A percentile compares a stretch with the other conserved stretches of the same genome.
Evolutionary conservation across 495 filamentous ascomycete species (phyloP).

Genomic region (Xylaria curta): DNA sequence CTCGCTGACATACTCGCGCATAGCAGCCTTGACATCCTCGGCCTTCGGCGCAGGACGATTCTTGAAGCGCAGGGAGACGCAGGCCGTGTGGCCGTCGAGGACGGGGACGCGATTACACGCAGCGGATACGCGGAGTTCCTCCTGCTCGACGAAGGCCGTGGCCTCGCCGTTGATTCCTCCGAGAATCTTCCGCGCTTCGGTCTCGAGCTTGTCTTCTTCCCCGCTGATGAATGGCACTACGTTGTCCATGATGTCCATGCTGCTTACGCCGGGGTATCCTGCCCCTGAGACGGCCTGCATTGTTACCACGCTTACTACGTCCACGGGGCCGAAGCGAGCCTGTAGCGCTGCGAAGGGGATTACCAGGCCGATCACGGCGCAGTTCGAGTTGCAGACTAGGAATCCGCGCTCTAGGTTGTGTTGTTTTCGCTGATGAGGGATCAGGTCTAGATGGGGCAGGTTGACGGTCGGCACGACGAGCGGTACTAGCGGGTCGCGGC

Average conservation of each 20-base stretch:
- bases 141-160: constrained; percentile 70
- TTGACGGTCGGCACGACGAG: constrained; percentile 88
- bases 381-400: constrained; percentile 89
- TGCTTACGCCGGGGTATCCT: constrained; percentile 86
- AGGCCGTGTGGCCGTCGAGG: constrained; percentile 84
- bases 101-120: constrained; percentile 85
- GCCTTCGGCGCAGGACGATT: constrained; percentile 60
- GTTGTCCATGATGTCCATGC: constrained; percentile 77
- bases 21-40: constrained; percentile 70
- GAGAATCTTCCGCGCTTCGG: constrained; percentile 85
- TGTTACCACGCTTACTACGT: constrained; percentile 81
- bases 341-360: constrained; percentile 87
- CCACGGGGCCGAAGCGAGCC: constrained; percentile 74
- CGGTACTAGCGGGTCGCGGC: constrained; percentile 80
- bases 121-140: constrained; percentile 70
- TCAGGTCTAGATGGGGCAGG: constrained; percentile 75
- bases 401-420: constrained; percentile 76
- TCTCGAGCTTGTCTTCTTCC: constrained; percentile 88
- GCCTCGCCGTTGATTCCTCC: constrained; percentile 68
- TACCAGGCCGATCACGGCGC: constrained; percentile 86
- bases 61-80: constrained; percentile 77
- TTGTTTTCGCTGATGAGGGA: constrained; percentile 74
- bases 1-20: constrained; percentile 76
- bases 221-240: constrained; percentile 86
- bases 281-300: constrained; percentile 86